These are phyloP conservation scores for Talaromyces sp. DNA, from an alignment of 2,329 filamentous ascomycete species.

Conservation along the genomic window DNA sequence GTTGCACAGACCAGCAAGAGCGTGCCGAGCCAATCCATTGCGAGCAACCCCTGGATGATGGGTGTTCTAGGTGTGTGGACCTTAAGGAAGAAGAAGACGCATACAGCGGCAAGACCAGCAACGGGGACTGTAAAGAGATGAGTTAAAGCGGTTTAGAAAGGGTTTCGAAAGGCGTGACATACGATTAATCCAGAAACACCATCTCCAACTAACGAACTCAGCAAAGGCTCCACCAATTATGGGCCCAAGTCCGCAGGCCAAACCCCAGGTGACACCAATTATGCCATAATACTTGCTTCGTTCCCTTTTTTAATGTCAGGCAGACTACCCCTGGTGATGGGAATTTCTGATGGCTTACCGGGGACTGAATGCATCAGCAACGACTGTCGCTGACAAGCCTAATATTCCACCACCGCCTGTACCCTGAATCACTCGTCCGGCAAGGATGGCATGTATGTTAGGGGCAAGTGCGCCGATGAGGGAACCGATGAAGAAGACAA, in stretches of 20 bases:
- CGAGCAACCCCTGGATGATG: slow-evolving; percentile 48
- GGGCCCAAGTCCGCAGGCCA: slow-evolving; percentile 52
- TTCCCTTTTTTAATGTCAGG: neutral
- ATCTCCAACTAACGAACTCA: slow-evolving; percentile 47
- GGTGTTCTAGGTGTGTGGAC: slow-evolving; percentile 51
- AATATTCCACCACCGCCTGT: slow-evolving; percentile 2
- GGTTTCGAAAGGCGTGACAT: neutral
- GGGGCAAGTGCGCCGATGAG: neutral
- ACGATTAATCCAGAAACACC: slow-evolving; percentile 51
- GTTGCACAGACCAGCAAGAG: slow-evolving; percentile 42
- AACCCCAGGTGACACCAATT: slow-evolving; percentile 48
- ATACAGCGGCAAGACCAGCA: slow-evolving; percentile 43
- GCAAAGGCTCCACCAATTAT: slow-evolving; percentile 51
- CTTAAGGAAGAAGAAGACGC: slow-evolving; percentile 54
- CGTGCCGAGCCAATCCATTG: slow-evolving; percentile 49
- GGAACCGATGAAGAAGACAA: slow-evolving; percentile 1
- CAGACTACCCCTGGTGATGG: neutral
- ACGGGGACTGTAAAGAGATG: slow-evolving; percentile 36
- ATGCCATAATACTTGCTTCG: slow-evolving; percentile 20
- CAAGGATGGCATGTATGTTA: neutral
- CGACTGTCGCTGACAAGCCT: slow-evolving; percentile 1
- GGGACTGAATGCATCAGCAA: slow-evolving; percentile 3
- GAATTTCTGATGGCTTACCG: neutral
- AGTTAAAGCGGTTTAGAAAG: too few species aligned
- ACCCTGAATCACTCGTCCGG: neutral